Conservation (phyloP, 75 land plant genomes). For the Cryptomeria japonica region DNA sequence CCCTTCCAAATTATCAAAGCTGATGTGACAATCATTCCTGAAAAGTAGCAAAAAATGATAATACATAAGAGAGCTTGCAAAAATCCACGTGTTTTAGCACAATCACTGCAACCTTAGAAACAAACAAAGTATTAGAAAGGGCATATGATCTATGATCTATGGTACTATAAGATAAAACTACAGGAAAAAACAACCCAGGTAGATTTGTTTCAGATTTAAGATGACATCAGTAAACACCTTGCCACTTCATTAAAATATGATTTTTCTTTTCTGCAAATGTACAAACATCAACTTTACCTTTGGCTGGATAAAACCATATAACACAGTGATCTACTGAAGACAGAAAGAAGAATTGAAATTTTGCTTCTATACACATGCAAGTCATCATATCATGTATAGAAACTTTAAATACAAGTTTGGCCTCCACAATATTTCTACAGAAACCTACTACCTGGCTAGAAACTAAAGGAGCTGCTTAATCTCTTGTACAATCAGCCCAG, state of each 20-base stretch:
- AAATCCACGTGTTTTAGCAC: not conserved
- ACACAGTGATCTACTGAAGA: not conserved
- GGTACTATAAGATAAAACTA: too few relatives aligned
- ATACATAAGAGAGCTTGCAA: not conserved
- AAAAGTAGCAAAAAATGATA: not conserved
- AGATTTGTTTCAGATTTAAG: too few relatives aligned
- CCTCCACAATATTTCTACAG: not conserved
- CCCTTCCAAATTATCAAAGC: constrained; percentile 86
- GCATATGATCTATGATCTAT: too few relatives aligned
- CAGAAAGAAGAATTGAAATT: not conserved
- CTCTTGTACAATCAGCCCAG: not conserved
- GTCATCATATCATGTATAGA: not conserved
- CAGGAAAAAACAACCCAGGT: too few relatives aligned
- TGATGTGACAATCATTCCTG: constrained; percentile 79
- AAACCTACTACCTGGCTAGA: not conserved
- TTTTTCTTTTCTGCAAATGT: not conserved
- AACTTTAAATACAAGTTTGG: not conserved
- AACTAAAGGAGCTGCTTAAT: not conserved
- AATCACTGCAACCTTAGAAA: not conserved
- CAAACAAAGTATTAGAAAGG: too few relatives aligned
- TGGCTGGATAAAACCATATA: not conserved
- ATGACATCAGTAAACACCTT: not conserved
- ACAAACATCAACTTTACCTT: not conserved
- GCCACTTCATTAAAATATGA: not conserved
- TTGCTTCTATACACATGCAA: not conserved